Conservation (phyloP, 352 stramenopile genomes). For the Globisporangium lucens region DNA sequence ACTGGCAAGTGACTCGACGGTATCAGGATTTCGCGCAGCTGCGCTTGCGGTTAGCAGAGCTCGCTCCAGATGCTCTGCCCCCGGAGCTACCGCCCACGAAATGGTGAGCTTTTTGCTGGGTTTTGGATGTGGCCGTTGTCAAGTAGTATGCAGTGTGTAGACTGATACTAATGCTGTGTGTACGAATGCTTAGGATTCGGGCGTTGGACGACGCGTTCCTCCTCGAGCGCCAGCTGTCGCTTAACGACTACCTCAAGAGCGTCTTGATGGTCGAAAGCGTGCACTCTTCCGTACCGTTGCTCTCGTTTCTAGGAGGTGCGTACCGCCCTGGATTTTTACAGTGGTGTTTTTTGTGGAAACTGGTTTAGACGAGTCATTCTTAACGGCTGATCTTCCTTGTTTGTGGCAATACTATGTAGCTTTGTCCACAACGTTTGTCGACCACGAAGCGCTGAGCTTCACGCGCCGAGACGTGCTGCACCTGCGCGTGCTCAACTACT, state of each 20-base stretch:
- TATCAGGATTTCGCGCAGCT: conserved; percentile 49
- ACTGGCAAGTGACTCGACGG: conserved; percentile 41
- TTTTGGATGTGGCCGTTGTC: background rate
- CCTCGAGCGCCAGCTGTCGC: conserved; percentile 25
- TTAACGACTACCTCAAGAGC: conserved; percentile 47
- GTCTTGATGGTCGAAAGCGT: conserved; percentile 41
- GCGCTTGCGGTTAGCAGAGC: conserved; percentile 21
- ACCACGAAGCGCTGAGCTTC: conserved; percentile 27
- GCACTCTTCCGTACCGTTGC: conserved; percentile 34
- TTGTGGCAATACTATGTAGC: conserved; percentile 10
- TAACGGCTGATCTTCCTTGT: background rate
- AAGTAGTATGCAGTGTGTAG: too few species aligned
- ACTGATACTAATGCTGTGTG: background rate
- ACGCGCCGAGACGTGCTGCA: conserved; percentile 48
- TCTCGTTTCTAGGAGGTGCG: conserved; percentile 60
- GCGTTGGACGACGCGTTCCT: conserved; percentile 39
- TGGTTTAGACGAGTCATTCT: background rate
- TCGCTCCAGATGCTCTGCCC: conserved; percentile 13
- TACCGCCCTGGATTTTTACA: background rate
- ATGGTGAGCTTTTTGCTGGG: conserved; percentile 21
- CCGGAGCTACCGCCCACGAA: conserved; percentile 36
- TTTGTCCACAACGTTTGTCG: conserved; percentile 29
- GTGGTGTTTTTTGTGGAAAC: background rate
- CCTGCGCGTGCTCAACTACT: conserved; percentile 54
- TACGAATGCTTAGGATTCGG: conserved; percentile 23